Evolutionary conservation across 306 rosid species (phyloP).

Genomic region (Cucumis hystrix): DNA sequence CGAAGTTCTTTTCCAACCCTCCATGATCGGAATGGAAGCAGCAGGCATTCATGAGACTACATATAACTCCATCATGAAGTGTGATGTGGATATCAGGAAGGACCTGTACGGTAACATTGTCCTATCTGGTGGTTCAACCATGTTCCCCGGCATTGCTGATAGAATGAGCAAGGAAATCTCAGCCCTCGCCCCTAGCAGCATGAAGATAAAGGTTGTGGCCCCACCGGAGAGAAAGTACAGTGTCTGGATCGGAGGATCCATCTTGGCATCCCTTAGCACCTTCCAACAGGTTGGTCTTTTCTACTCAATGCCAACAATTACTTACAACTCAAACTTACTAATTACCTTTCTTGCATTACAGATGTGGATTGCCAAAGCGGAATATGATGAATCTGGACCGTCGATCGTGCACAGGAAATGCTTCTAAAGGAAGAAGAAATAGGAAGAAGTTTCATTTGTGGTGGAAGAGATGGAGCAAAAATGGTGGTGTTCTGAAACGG

Average conservation of each 20-base stretch:
- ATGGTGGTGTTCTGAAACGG: conserved; percentile 11
- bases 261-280: conserved; percentile 98
- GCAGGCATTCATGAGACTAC: conserved; percentile 98
- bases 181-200: conserved; percentile 96
- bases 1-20: conserved; percentile 92
- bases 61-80: conserved; percentile 98
- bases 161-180: conserved; percentile 98
- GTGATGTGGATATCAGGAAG: conserved; percentile 96
- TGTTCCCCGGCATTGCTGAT: conserved; percentile 96
- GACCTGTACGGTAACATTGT: conserved; percentile 95
- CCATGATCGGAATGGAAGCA: conserved; percentile 96
- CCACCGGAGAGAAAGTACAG: conserved; percentile 99
- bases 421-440: conserved; percentile 47
- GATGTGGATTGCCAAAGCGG: conserved; percentile 99
- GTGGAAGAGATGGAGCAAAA: conserved; percentile 14
- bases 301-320: background rate
- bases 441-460: conserved; percentile 13
- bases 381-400: conserved; percentile 96
- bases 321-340: background rate
- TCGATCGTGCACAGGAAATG: conserved; percentile 97
- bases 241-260: conserved; percentile 99
- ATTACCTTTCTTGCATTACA: conserved; percentile 19
- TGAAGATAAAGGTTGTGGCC: conserved; percentile 99
- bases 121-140: conserved; percentile 97
- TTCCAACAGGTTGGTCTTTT: conserved; percentile 79